Base-by-base conservation (phyloP, 768 basidiomycete genomes). In the Podaxis pistillaris region DNA sequence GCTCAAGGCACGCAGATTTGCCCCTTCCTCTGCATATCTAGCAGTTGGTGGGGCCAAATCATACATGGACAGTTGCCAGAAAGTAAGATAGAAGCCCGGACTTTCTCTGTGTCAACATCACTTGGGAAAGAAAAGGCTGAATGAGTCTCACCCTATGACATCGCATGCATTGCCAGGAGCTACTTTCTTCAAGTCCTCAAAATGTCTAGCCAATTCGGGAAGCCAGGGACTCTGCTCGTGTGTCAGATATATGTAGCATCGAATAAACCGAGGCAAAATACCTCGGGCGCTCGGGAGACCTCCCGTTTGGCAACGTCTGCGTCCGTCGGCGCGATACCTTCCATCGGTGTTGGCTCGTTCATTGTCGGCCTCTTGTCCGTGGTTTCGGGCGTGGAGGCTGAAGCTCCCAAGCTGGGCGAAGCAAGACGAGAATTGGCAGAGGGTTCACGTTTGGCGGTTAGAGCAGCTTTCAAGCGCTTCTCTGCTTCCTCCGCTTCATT, bases 51-150 rank as follows among this genome's bases (percentile, higher is more conserved):
- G 90, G 0, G 85, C 77, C 37, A 98, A 81, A 73, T 99, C 97
- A 69, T 94, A 93, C 37, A 91, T 90, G 0, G 93, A 90, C 56
- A 98, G 75, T 72, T 98, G 96, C 97, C 97, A 99, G 77, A 98
- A 99, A 2, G 96, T 94, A 51, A 93, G 75, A 70, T 95, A 98
- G 76, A 99, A 98, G 2, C 88, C 91, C 30, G 94, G 89, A 2
- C 96, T 97, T 66, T 28, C 33, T 56, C 17, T 49, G 59, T 12
- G 24, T 63, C 57, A 58, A 66, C 54, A 54, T 46, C 19, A 12
- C 38, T 38, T 2, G 9, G 57, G 40, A 60, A 56, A 24, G 15
- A 57, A 57, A 13, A 11, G 19, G 53, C 64, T 7, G 30, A 64
- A 28, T 44, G 33, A 61, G 53, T 22, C 89, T 58, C 73, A 95